A percentile compares a stretch with the other conserved stretches of the same genome.
Conservation (phyloP, 2,329 filamentous ascomycete genomes). For the Alternaria arbusti region DNA sequence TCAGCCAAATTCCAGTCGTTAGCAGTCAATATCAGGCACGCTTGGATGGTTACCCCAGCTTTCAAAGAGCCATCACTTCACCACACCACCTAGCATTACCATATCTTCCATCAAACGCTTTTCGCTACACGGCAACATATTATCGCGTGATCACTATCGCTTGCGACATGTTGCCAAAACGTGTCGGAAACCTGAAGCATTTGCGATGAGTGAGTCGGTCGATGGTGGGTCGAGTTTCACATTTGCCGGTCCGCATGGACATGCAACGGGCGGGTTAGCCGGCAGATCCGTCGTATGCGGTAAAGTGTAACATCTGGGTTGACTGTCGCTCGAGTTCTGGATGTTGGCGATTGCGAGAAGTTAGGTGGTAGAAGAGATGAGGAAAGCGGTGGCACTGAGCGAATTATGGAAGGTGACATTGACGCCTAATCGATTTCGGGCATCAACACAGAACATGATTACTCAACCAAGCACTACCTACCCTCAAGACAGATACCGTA, state of each 20-base stretch:
- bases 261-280: neutral
- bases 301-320: neutral
- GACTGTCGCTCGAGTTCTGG: neutral
- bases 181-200: constrained; percentile 24
- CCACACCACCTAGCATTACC: neutral
- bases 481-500: accelerated
- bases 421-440: neutral
- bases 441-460: neutral
- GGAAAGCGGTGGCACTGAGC: neutral
- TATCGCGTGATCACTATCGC: constrained; percentile 16
- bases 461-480: neutral
- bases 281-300: neutral
- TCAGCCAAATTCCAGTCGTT: neutral
- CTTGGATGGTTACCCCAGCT: neutral
- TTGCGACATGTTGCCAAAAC: constrained; percentile 15
- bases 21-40: neutral
- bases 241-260: neutral
- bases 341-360: neutral
- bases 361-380: neutral
- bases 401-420: neutral
- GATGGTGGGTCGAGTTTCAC: constrained; percentile 40
- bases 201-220: constrained; percentile 6
- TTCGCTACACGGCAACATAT: neutral
- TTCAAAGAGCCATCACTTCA: neutral
- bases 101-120: constrained; percentile 2